Conservation (phyloP, 495 filamentous ascomycete genomes). For the Annulohypoxylon maeteangense region DNA sequence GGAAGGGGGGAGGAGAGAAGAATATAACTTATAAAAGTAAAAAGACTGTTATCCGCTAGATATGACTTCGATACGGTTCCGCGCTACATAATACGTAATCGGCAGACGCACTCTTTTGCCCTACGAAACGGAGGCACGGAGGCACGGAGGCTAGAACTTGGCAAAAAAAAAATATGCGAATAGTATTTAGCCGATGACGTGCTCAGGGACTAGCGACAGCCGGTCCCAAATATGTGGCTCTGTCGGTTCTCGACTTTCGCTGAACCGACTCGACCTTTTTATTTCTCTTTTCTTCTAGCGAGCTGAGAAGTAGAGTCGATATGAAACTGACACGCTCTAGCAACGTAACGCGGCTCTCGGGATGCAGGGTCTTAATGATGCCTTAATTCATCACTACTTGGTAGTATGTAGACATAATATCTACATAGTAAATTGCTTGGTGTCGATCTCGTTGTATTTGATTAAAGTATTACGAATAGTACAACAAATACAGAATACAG, state of each 20-base stretch:
- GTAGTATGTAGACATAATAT: neutral
- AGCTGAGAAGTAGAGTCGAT: constrained; percentile 6
- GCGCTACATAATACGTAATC: constrained; percentile 39
- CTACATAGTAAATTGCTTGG: neutral
- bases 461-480: neutral
- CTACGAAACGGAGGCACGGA: constrained; percentile 8
- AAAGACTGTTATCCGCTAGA: neutral
- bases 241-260: constrained; percentile 37
- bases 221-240: constrained; percentile 15
- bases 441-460: constrained; percentile 9
- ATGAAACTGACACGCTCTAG: neutral
- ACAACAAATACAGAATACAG: neutral
- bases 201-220: constrained; percentile 51
- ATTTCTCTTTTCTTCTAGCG: neutral
- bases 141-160: constrained; percentile 16
- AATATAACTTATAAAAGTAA: neutral
- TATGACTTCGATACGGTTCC: constrained; percentile 13
- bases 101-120: neutral
- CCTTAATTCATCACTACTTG: constrained; percentile 39
- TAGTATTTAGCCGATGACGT: constrained; percentile 59
- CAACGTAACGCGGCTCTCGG: constrained; percentile 36
- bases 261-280: constrained; percentile 12
- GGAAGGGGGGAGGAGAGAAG: neutral
- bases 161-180: constrained; percentile 25
- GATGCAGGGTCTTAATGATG: constrained; percentile 30